phyloP scores from a whole-genome alignment of 228 moss, liverwort and hornwort genomes.

The Sphagnum magellanicum region DNA sequence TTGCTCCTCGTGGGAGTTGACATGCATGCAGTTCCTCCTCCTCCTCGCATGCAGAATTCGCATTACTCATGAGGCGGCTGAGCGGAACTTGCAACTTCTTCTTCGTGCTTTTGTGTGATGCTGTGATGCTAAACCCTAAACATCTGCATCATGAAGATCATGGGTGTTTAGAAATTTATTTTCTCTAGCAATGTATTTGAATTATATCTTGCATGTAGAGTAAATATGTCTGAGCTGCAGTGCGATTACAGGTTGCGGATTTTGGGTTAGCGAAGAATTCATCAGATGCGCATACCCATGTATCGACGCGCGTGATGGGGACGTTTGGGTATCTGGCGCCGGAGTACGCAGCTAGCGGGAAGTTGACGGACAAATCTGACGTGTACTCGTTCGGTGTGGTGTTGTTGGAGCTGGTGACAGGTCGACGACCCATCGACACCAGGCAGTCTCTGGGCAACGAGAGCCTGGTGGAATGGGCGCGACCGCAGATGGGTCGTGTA shows the following conservation, averaged over 20 bases:
- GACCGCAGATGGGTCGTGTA: slow-evolving; percentile 53
- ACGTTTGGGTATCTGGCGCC: slow-evolving; percentile 81
- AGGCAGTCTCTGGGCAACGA: slow-evolving; percentile 58
- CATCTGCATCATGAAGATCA: too few species aligned
- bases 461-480: slow-evolving; percentile 80
- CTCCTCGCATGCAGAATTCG: too few species aligned
- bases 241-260: slow-evolving; percentile 42
- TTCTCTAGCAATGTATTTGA: too few species aligned
- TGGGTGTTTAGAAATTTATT: too few species aligned
- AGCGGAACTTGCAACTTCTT: too few species aligned
- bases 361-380: slow-evolving; percentile 69
- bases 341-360: slow-evolving; percentile 73
- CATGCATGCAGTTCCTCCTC: too few species aligned
- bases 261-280: slow-evolving; percentile 76
- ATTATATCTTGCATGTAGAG: too few species aligned
- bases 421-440: slow-evolving; percentile 65
- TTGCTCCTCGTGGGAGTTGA: too few species aligned
- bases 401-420: slow-evolving; percentile 66
- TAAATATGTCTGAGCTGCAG: neutral
- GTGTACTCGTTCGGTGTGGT: slow-evolving; percentile 85
- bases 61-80: too few species aligned
- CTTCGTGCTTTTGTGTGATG: too few species aligned
- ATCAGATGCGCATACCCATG: slow-evolving; percentile 58
- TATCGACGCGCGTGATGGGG: slow-evolving; percentile 81
- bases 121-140: too few species aligned